These are phyloP conservation scores for Phylloporus sp. DNA, from an alignment of 768 basidiomycete genomes.

Conservation along the genomic window DNA sequence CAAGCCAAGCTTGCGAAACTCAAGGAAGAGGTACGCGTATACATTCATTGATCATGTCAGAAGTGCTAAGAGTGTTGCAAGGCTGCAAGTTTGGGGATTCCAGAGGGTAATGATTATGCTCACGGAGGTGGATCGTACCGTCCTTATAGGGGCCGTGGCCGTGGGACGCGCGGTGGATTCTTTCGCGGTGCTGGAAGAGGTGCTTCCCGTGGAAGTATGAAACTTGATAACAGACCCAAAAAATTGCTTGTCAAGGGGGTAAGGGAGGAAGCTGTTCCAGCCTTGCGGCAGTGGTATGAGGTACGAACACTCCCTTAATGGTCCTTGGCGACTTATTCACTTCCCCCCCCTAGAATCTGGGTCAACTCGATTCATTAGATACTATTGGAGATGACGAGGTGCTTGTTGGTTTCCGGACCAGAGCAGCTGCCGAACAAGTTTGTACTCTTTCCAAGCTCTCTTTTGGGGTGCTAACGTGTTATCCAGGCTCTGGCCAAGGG, in stretches of 20 bases:
- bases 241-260: constrained; percentile 72
- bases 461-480: constrained; percentile 8
- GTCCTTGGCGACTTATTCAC: not conserved
- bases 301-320: constrained; percentile 30
- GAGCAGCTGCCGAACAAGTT: constrained; percentile 75
- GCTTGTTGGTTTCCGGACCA: constrained; percentile 65
- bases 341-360: constrained; percentile 45
- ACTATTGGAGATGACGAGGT: constrained; percentile 50
- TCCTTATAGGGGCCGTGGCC: constrained; percentile 63
- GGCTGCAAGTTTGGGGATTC: constrained; percentile 73
- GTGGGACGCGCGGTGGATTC: constrained; percentile 54
- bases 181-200: constrained; percentile 62
- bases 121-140: constrained; percentile 42
- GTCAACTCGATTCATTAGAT: constrained; percentile 66
- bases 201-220: constrained; percentile 70
- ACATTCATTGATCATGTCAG: constrained; percentile 1
- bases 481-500: constrained; percentile 70
- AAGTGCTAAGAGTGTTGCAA: constrained; percentile 25
- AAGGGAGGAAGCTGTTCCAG: constrained; percentile 47
- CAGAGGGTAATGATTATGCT: constrained; percentile 41
- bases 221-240: constrained; percentile 85
- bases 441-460: constrained; percentile 12
- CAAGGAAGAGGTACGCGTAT: constrained; percentile 63
- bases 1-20: constrained; percentile 72
- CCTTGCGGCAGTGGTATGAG: constrained; percentile 81